Conservation (phyloP, 352 stramenopile genomes). For the Blastocystis sp. region DNA sequence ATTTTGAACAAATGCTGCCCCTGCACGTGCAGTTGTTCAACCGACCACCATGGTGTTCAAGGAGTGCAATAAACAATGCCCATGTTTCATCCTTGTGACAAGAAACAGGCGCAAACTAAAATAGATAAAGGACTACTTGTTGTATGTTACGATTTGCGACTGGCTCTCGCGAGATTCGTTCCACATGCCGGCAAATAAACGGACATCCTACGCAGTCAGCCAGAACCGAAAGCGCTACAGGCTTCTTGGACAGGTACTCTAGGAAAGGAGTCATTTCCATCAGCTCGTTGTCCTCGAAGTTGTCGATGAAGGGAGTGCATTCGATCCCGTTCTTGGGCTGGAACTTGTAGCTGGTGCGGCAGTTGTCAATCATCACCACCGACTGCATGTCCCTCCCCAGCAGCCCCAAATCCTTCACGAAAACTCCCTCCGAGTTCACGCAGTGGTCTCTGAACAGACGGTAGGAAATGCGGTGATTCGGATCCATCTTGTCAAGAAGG, state of each 20-base stretch:
- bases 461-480: constrained; percentile 81
- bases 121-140: constrained; percentile 15
- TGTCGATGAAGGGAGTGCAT: constrained; percentile 82
- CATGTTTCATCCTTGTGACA: neutral
- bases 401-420: constrained; percentile 93
- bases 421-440: constrained; percentile 89
- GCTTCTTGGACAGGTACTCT: constrained; percentile 69
- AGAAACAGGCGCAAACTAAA: constrained; percentile 16
- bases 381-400: constrained; percentile 88
- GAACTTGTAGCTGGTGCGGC: constrained; percentile 94
- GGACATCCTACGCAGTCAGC: constrained; percentile 16
- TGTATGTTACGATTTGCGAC: constrained; percentile 40
- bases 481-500: constrained; percentile 91
- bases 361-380: constrained; percentile 98
- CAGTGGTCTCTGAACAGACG: constrained; percentile 89
- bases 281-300: constrained; percentile 83
- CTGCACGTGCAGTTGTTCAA: neutral
- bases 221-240: neutral
- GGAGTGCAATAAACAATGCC: too few relatives aligned
- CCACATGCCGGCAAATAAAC: constrained; percentile 46
- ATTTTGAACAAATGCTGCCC: neutral
- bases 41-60: neutral
- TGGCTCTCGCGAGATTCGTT: constrained; percentile 12
- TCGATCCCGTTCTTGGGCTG: constrained; percentile 89
- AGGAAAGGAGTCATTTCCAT: constrained; percentile 71